Percentiles rank a stretch among this genome's conserved stretches.
These are phyloP conservation scores for Sphaerobolus stellatus DNA, from an alignment of 1,284 basidiomycete species.

Conservation along the genomic window DNA sequence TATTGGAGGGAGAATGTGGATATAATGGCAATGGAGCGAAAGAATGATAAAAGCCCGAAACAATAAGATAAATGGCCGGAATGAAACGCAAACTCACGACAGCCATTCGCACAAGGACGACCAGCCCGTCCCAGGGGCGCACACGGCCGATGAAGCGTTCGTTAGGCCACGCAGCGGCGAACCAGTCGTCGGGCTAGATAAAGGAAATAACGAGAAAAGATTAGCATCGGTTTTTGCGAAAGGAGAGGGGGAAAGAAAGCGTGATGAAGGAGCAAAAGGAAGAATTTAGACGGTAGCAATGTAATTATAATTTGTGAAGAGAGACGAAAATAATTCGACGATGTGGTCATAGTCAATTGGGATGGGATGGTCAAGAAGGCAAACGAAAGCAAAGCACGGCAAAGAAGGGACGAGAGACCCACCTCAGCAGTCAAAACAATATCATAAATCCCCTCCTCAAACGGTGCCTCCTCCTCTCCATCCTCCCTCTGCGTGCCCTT, in stretches of 20 bases:
- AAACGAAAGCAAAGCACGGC: conserved; percentile 3
- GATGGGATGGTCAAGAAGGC: background rate
- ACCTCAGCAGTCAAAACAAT: conserved; percentile 59
- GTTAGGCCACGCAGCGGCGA: background rate
- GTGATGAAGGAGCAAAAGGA: no score
- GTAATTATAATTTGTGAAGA: no score
- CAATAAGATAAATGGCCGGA: no score
- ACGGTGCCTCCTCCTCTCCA: conserved; percentile 30
- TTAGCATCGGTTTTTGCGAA: no score
- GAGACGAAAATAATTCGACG: no score
- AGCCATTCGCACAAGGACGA: conserved; percentile 43
- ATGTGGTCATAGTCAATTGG: no score
- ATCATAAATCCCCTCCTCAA: conserved; percentile 51
- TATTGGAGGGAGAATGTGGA: background rate
- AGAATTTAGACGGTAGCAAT: no score
- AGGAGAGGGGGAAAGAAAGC: no score
- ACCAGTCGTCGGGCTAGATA: no score
- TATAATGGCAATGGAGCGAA: no score
- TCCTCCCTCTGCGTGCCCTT: conserved; percentile 6
- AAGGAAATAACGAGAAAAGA: no score
- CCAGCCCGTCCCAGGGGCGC: conserved; percentile 48
- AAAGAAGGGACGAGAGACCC: conserved; percentile 15
- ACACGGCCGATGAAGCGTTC: conserved; percentile 43
- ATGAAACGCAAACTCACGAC: conserved; percentile 23
- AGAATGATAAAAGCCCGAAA: no score